phyloP scores from a whole-genome alignment of 306 rosid species.

The Sicyos edulis region DNA sequence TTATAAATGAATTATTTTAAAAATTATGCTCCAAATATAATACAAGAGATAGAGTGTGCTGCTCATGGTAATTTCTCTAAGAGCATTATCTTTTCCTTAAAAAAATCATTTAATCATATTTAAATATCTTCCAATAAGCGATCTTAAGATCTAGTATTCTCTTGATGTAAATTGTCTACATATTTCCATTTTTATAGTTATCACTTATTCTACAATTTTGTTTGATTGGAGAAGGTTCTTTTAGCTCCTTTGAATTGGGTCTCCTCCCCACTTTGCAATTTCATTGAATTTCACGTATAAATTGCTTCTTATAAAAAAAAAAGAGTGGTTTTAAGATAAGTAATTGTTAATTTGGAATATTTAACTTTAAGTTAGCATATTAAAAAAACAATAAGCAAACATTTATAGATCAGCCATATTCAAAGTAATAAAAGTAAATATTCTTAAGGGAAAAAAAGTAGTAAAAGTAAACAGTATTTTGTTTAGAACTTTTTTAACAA shows the following conservation, averaged over 20 bases:
- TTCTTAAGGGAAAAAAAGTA: neutral
- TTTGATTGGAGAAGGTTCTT: neutral
- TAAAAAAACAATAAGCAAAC: neutral
- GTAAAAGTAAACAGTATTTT: neutral
- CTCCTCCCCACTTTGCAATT: neutral
- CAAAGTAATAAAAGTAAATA: neutral
- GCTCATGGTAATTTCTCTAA: too few species aligned
- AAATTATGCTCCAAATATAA: too few species aligned
- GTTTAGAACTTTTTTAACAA: neutral
- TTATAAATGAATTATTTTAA: too few species aligned
- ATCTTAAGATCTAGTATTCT: neutral
- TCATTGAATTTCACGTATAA: neutral
- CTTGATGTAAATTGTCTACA: neutral
- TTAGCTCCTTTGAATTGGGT: neutral
- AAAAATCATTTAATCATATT: neutral
- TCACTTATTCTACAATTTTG: neutral
- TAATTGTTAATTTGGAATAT: neutral
- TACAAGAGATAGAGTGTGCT: too few species aligned
- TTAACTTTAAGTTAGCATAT: neutral
- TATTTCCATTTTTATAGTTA: neutral
- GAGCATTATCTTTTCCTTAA: neutral
- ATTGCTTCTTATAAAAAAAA: neutral
- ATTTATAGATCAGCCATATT: neutral
- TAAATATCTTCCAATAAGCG: neutral
- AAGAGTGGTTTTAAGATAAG: neutral